Evolutionary conservation across 768 basidiomycete species (phyloP).

Genomic region (Ramaria sp.): DNA sequence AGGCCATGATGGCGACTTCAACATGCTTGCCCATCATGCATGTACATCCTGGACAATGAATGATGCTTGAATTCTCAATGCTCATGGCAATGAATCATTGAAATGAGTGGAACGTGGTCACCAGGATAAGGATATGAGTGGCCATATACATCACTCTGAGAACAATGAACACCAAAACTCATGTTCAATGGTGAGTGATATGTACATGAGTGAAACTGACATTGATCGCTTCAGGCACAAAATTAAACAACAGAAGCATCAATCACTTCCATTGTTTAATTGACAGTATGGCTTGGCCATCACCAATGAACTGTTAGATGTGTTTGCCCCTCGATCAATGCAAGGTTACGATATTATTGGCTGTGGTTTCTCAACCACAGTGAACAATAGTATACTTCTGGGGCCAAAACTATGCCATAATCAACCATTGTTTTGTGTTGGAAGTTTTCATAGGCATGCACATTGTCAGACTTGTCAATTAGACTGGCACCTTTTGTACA

Average conservation of each 20-base stretch:
- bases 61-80: slow-evolving; percentile 14
- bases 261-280: too few relatives aligned
- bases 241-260: slow-evolving; percentile 11
- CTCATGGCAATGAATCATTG: slow-evolving; percentile 26
- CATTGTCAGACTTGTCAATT: slow-evolving; percentile 19
- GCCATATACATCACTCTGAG: slow-evolving; percentile 7
- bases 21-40: slow-evolving; percentile 27
- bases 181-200: slow-evolving; percentile 12
- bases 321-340: slow-evolving; percentile 10
- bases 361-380: slow-evolving; percentile 16
- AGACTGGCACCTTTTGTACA: slow-evolving; percentile 18
- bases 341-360: slow-evolving; percentile 20
- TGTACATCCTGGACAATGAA: slow-evolving; percentile 25
- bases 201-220: slow-evolving; percentile 16
- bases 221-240: slow-evolving; percentile 24
- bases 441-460: not conserved
- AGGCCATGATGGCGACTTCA: slow-evolving; percentile 21
- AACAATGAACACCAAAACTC: not conserved
- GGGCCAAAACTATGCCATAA: not conserved
- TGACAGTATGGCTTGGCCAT: slow-evolving; percentile 20
- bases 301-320: slow-evolving; percentile 15
- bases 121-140: slow-evolving; percentile 13
- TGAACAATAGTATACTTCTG: not conserved
- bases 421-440: not conserved
- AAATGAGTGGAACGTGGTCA: slow-evolving; percentile 19